Conservation (phyloP, 768 basidiomycete species). For the Filobasidium wieringae region DNA sequence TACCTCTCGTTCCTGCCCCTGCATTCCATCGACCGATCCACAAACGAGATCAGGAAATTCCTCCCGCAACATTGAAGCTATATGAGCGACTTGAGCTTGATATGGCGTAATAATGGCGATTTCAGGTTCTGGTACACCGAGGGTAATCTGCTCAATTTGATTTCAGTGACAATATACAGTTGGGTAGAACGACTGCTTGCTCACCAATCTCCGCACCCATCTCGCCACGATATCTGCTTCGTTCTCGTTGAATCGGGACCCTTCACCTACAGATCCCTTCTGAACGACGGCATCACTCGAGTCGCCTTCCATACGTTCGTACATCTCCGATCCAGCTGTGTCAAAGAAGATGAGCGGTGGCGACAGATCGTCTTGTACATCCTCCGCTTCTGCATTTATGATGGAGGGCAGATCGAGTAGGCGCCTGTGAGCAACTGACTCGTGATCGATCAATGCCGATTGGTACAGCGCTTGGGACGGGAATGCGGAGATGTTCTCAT, state of each 20-base stretch:
- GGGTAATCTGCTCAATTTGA: slow-evolving; percentile 43
- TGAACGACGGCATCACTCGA: slow-evolving; percentile 41
- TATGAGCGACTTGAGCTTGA: slow-evolving; percentile 81
- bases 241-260: slow-evolving; percentile 86
- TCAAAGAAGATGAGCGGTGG: slow-evolving; percentile 86
- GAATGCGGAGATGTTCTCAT: slow-evolving; percentile 68
- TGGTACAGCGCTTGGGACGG: slow-evolving; percentile 73
- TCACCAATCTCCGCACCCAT: slow-evolving; percentile 70
- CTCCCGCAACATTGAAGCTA: slow-evolving; percentile 64
- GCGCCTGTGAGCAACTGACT: slow-evolving; percentile 59
- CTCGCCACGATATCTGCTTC: slow-evolving; percentile 73
- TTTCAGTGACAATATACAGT: neutral
- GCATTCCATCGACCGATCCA: slow-evolving; percentile 92
- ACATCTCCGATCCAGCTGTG: slow-evolving; percentile 87
- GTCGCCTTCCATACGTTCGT: slow-evolving; percentile 56
- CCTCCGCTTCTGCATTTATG: slow-evolving; percentile 45
- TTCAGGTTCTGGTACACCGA: slow-evolving; percentile 55
- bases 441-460: slow-evolving; percentile 56
- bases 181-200: too few species aligned
- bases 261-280: slow-evolving; percentile 44
- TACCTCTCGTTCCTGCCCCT: slow-evolving; percentile 62
- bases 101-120: slow-evolving; percentile 89
- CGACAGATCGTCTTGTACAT: slow-evolving; percentile 57
- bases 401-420: slow-evolving; percentile 57
- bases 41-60: slow-evolving; percentile 57